Evolutionary conservation across 768 basidiomycete species (phyloP), one percentile per base, ranked within the genome.

Genomic region (Trametes cingulata): DNA sequence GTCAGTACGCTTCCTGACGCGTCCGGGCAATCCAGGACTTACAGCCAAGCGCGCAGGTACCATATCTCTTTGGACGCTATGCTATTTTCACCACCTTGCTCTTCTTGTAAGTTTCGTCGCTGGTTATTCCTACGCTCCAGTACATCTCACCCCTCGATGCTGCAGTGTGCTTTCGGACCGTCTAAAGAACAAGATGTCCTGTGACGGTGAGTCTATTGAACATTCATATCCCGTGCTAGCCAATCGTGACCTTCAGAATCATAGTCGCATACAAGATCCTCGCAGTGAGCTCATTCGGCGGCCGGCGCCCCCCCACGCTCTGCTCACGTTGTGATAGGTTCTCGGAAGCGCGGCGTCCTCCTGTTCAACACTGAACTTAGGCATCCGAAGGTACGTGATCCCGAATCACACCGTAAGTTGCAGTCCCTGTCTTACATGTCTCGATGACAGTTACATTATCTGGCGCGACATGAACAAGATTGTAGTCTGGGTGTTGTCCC

Each of bases 1-100:
- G 56, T 54, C 8, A 29, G 41, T 56, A 10, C 19, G 14, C n/a
- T 19, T 33, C 36, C 22, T 25, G 29, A 9, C 19, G 24, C 6
- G 10, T 20, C 17, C n/a, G 10, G 27, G 14, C 25, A 15, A 15
- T 24, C 19, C 22, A 15, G 13, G 3, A 6, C 24, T 6, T 20
- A 27, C 10, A 22, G 2, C 12, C 9, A n/a, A 40, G 13, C 8
- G 5, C 17, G 29, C 25, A 62, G 61, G 41, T 62, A 14, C 61
- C 61, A 2, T 62, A 56, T 20, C 55, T 62, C 10, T 57, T 52
- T 20, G 61, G 61, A 22, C 61, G 61, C 19, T 62, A 62, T 35
- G 24, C 53, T 3, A 56, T 62, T 3, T 33, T 56, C 13, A 20
- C 41, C 17, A 53, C 51, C 10, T 15, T 62, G 43, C 7, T 57